Percentiles rank a stretch among this genome's conserved stretches.
Conservation (phyloP, 2,329 filamentous ascomycete species). For the Penicillium sclerotigenum region DNA sequence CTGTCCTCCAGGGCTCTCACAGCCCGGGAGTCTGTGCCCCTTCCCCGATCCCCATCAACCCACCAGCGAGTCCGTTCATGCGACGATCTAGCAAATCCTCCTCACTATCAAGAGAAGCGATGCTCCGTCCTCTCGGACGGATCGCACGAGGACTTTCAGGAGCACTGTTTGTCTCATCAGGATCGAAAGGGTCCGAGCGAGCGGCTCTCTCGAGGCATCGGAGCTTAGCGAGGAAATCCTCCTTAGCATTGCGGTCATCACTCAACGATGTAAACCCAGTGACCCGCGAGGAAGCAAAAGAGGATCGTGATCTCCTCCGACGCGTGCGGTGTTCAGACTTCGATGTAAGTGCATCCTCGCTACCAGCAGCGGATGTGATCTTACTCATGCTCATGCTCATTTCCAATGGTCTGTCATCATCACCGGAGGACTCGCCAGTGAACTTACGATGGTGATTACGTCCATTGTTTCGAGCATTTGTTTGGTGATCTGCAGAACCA, state of each 20-base stretch:
- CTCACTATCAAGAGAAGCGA: slow-evolving; percentile 54
- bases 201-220: slow-evolving; percentile 14
- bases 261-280: slow-evolving; percentile 12
- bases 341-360: slow-evolving; percentile 8
- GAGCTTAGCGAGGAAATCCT: slow-evolving; percentile 22
- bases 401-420: slow-evolving; percentile 78
- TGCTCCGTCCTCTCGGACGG: slow-evolving; percentile 42
- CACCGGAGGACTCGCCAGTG: slow-evolving; percentile 63
- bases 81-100: slow-evolving; percentile 56
- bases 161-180: slow-evolving; percentile 20
- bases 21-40: slow-evolving; percentile 32
- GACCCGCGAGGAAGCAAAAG: slow-evolving; percentile 17
- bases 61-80: slow-evolving; percentile 55
- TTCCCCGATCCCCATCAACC: slow-evolving; percentile 49
- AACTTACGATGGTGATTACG: slow-evolving; percentile 48
- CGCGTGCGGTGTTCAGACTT: slow-evolving; percentile 7
- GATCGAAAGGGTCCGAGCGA: slow-evolving; percentile 9
- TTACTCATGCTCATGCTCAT: slow-evolving; percentile 63
- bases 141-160: slow-evolving; percentile 19
- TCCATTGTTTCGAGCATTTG: slow-evolving; percentile 12
- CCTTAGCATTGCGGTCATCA: slow-evolving; percentile 6
- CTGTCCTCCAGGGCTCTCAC: slow-evolving; percentile 17
- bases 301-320: slow-evolving; percentile 17
- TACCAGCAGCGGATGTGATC: slow-evolving; percentile 11
- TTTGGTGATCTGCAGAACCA: not conserved